Evolutionary conservation across 352 stramenopile species (phyloP).

Genomic region (Phytopythium cucurbitacearum): DNA sequence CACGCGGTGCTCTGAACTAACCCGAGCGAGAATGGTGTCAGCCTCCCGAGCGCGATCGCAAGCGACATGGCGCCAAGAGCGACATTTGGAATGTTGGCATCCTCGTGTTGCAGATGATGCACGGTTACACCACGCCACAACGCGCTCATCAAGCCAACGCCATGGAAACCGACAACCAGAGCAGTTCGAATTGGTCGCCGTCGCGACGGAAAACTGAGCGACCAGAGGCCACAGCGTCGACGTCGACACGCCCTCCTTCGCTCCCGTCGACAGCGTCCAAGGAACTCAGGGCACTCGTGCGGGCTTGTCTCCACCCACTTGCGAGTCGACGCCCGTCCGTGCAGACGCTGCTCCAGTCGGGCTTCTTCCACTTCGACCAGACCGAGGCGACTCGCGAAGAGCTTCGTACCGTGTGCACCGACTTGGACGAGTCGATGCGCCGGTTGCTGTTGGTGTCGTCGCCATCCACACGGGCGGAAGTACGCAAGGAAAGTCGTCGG

Average conservation of each 20-base stretch:
- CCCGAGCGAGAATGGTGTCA: not conserved
- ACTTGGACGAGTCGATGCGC: slow-evolving; percentile 58
- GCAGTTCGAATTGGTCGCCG: slow-evolving; percentile 6
- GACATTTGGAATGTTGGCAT: slow-evolving; percentile 61
- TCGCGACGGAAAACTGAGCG: not conserved
- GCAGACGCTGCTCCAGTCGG: slow-evolving; percentile 24
- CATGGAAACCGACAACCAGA: not conserved
- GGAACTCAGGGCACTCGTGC: slow-evolving; percentile 33
- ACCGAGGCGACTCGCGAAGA: slow-evolving; percentile 44
- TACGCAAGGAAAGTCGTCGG: slow-evolving; percentile 2
- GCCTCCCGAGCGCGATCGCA: slow-evolving; percentile 21
- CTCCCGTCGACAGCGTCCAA: slow-evolving; percentile 45
- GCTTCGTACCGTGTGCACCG: slow-evolving; percentile 47
- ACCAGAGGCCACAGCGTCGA: not conserved
- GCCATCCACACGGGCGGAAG: not conserved
- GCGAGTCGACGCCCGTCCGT: slow-evolving; percentile 33
- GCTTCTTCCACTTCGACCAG: slow-evolving; percentile 57
- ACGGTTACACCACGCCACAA: slow-evolving; percentile 8
- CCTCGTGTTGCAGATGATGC: slow-evolving; percentile 49
- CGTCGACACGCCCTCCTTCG: slow-evolving; percentile 10
- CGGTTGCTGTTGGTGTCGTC: slow-evolving; percentile 15
- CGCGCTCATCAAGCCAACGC: slow-evolving; percentile 8
- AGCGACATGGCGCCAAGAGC: slow-evolving; percentile 19
- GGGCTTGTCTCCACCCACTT: slow-evolving; percentile 35
- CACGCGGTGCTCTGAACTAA: not conserved